These are phyloP conservation scores for Pseudogymnoascus pannorum DNA, from an alignment of 2,329 filamentous ascomycete genomes.

Conservation along the genomic window DNA sequence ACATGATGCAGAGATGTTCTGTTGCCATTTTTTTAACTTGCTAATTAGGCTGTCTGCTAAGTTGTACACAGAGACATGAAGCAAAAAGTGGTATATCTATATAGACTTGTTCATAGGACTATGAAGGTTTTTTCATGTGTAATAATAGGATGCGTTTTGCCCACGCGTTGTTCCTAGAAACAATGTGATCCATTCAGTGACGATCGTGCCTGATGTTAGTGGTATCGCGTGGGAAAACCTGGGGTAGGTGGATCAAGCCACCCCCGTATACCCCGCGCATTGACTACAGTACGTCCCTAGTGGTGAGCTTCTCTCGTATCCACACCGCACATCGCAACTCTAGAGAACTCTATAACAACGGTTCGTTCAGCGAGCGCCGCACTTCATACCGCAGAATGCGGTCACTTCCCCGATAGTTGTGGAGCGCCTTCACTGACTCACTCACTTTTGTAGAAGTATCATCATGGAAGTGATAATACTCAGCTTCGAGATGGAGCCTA, in stretches of 20 bases:
- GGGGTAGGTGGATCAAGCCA: not conserved
- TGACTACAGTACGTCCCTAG: slow-evolving; percentile 1
- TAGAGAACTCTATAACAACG: not conserved
- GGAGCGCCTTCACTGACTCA: not conserved
- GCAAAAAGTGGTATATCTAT: not conserved
- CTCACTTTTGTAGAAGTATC: not conserved
- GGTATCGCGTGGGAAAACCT: not conserved
- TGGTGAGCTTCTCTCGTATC: not conserved
- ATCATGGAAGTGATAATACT: not conserved
- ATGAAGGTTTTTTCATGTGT: not conserved
- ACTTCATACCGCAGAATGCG: not conserved
- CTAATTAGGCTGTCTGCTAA: not conserved
- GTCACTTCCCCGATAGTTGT: not conserved
- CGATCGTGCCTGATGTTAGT: slow-evolving; percentile 2
- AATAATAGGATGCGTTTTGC: not conserved
- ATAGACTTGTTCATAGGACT: not conserved
- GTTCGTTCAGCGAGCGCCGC: not conserved
- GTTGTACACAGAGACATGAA: not conserved
- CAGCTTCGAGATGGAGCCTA: not conserved
- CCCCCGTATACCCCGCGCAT: not conserved
- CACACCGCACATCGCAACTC: not conserved
- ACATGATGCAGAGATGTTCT: not conserved
- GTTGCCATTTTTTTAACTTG: not conserved
- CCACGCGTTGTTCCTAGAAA: not conserved
- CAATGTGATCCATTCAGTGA: not conserved